phyloP scores from a whole-genome alignment of 768 basidiomycete genomes.

The Suillus subluteus region DNA sequence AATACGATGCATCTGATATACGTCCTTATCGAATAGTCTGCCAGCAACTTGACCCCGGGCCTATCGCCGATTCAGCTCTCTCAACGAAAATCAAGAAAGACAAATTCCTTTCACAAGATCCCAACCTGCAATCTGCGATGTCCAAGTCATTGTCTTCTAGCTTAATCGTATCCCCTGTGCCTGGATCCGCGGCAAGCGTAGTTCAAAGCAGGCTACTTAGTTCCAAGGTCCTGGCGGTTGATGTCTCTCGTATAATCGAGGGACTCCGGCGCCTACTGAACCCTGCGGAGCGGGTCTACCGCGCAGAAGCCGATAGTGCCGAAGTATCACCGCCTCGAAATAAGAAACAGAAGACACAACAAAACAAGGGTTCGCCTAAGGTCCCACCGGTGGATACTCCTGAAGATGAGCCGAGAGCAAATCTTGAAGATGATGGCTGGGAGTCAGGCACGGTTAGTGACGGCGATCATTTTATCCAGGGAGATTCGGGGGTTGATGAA shows the following conservation, averaged over 20 bases:
- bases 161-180: conserved; percentile 35
- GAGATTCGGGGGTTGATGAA: conserved; percentile 40
- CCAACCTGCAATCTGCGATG: conserved; percentile 49
- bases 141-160: conserved; percentile 45
- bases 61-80: conserved; percentile 67
- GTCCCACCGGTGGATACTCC: conserved; percentile 17
- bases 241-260: conserved; percentile 54
- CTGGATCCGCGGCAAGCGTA: conserved; percentile 55
- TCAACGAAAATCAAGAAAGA: conserved; percentile 77
- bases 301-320: conserved; percentile 19
- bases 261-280: conserved; percentile 49
- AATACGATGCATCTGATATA: neutral
- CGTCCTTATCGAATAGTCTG: neutral
- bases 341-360: conserved; percentile 19
- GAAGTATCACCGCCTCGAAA: conserved; percentile 8
- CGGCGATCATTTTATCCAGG: conserved; percentile 27
- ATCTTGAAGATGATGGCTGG: conserved; percentile 36
- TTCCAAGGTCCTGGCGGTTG: conserved; percentile 70
- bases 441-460: conserved; percentile 47
- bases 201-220: conserved; percentile 76
- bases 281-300: conserved; percentile 21
- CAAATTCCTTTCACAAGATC: conserved; percentile 53
- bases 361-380: conserved; percentile 6
- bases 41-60: conserved; percentile 62
- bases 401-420: conserved; percentile 21